Evolutionary conservation across 345 rosid genomes (phyloP), one percentile per base, ranked within the genome.

Genomic region (Syzygium oleosum): DNA sequence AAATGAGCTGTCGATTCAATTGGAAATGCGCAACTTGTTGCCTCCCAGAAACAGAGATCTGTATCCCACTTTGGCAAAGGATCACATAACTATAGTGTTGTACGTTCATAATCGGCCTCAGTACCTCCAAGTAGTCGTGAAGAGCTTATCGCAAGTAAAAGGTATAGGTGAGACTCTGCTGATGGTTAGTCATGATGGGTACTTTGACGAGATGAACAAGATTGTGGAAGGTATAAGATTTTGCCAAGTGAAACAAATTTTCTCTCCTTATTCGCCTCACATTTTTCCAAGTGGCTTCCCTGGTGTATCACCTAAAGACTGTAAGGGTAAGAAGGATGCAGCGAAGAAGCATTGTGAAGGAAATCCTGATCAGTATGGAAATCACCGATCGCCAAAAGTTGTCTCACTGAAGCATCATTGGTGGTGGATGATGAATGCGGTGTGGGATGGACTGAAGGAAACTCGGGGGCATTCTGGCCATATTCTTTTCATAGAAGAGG

Each of bases 371-470:
- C 99, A 98, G 92, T 98, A 95, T 90, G 99, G 99, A 88, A 93
- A 98, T 90, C 97, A 98, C 55, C 88, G 99, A 63, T 94, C 95
- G 29, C 95, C 98, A 4, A 95, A 93, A 91, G 94, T 97, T 54
- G 99, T 97, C 59, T 95, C 99, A 16, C 90, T 98, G 94, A 98
- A 98, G 95, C 99, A 98, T 92, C 99, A 98, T 85, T 98, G 99
- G 99, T 98, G 99, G 99, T 98, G 99, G 99, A 96, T 98, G 99
- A 98, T 98, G 99, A 98, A 98, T 90, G 95, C 96, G 0, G 95
- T 96, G 51, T 98, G 99, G 99, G 99, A 98, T 92, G 99, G 99
- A 46, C 88, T 96, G 85, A 87, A 91, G 54, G 99, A 97, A 94
- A 98, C 98, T 53, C 88, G 85, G 85, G 91, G 86, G 46, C 97